phyloP scores from a whole-genome alignment of 1,284 basidiomycete genomes.

The Ceratobasidium sp. region DNA sequence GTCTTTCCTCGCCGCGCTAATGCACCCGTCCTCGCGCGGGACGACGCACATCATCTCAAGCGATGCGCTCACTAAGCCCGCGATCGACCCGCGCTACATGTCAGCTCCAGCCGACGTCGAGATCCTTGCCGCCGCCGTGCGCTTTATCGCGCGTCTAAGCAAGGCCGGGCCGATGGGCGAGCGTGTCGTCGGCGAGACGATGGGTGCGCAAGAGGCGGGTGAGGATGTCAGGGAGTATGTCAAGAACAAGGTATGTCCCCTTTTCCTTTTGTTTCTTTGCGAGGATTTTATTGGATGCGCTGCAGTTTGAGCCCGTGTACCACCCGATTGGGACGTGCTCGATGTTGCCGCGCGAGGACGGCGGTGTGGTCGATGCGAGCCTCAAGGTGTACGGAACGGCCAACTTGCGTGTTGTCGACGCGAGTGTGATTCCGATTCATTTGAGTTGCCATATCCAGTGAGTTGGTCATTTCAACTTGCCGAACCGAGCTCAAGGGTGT shows the following conservation, averaged over 20 bases:
- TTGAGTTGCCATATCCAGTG: slow-evolving; percentile 42
- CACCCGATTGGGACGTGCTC: slow-evolving; percentile 54
- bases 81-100: slow-evolving; percentile 64
- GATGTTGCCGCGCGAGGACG: slow-evolving; percentile 54
- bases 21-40: slow-evolving; percentile 54
- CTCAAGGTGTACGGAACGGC: slow-evolving; percentile 55
- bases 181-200: slow-evolving; percentile 24
- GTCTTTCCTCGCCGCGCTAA: slow-evolving; percentile 55
- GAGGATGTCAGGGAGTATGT: slow-evolving; percentile 39
- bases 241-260: slow-evolving; percentile 27
- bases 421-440: slow-evolving; percentile 45
- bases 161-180: slow-evolving; percentile 21
- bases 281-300: background rate
- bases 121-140: slow-evolving; percentile 27
- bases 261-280: background rate
- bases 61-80: slow-evolving; percentile 58
- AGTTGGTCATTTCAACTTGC: background rate
- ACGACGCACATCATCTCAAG: slow-evolving; percentile 55
- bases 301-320: slow-evolving; percentile 47
- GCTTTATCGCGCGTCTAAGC: slow-evolving; percentile 35
- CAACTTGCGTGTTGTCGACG: slow-evolving; percentile 50
- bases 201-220: slow-evolving; percentile 8
- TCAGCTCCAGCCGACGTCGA: slow-evolving; percentile 52
- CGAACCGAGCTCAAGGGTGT: background rate
- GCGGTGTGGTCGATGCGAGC: slow-evolving; percentile 55